Evolutionary conservation across 2,329 filamentous ascomycete species (phyloP).

Genomic region (Bipolaris zeicola): DNA sequence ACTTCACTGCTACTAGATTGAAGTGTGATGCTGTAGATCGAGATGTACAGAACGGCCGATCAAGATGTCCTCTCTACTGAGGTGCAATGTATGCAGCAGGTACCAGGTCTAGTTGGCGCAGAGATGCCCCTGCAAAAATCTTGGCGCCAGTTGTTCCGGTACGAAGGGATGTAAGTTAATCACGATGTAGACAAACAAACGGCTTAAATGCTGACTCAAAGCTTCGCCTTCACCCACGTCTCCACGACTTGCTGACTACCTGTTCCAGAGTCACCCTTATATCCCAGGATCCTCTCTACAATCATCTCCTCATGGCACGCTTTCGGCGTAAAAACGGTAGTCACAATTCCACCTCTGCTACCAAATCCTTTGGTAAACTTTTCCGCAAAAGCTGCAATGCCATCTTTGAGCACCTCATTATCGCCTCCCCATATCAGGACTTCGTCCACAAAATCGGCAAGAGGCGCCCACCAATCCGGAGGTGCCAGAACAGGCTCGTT

Average conservation of each 20-base stretch:
- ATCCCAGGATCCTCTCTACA: slow-evolving; percentile 48
- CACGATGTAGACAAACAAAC: no score
- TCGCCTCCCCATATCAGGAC: slow-evolving; percentile 61
- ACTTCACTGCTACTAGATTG: no score
- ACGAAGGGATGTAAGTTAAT: no score
- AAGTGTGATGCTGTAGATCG: no score
- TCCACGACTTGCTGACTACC: slow-evolving; percentile 46
- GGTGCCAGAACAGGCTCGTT: slow-evolving; percentile 58
- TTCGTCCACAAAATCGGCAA: slow-evolving; percentile 53
- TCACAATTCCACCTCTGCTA: slow-evolving; percentile 36
- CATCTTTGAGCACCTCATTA: slow-evolving; percentile 62
- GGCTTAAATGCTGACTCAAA: slow-evolving; percentile 23
- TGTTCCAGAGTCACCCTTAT: slow-evolving; percentile 45
- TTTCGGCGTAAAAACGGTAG: slow-evolving; percentile 45
- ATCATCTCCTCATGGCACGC: slow-evolving; percentile 53
- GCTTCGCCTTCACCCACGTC: slow-evolving; percentile 47
- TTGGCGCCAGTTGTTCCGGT: no score
- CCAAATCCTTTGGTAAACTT: slow-evolving; percentile 54
- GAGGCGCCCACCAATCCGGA: slow-evolving; percentile 59
- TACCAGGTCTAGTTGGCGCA: no score
- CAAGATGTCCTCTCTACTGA: no score
- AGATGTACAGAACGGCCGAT: no score
- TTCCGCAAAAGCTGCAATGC: slow-evolving; percentile 58
- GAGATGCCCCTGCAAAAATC: no score
- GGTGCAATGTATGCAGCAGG: no score